phyloP scores from a whole-genome alignment of 2,329 filamentous ascomycete genomes.

The Aspergillus viridinutans region DNA sequence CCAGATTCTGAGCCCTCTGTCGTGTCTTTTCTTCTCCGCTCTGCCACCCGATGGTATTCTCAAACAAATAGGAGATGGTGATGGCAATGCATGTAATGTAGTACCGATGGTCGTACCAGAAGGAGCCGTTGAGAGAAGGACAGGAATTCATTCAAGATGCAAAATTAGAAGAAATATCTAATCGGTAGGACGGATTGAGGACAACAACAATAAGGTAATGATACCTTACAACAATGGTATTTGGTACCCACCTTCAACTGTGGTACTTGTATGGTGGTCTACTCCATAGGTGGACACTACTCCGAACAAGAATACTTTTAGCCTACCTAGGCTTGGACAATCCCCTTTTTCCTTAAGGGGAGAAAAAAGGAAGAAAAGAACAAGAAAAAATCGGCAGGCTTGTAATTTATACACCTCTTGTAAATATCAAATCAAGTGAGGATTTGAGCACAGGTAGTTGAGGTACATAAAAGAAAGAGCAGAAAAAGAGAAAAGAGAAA shows the following conservation, averaged over 20 bases:
- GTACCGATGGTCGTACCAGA: not conserved
- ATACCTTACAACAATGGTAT: conserved; percentile 15
- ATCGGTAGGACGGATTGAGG: not conserved
- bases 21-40: not conserved
- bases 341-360: not conserved
- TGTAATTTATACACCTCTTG: not conserved
- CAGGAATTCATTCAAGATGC: conserved; percentile 4
- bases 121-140: conserved; percentile 1
- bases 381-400: no score
- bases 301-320: not conserved
- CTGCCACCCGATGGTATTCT: not conserved
- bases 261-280: conserved; percentile 9
- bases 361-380: no score
- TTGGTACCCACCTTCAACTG: conserved; percentile 15
- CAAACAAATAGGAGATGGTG: conserved; percentile 2
- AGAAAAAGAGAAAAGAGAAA: no score
- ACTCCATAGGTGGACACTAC: conserved; percentile 4
- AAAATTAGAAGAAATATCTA: not conserved
- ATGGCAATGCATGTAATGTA: not conserved
- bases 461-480: no score
- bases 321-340: not conserved
- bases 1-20: not conserved
- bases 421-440: not conserved
- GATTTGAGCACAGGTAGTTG: no score
- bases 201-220: conserved; percentile 14